Percentiles rank a stretch among this genome's conserved stretches.
phyloP scores from a whole-genome alignment of 2,329 filamentous ascomycete genomes.

The Escovopsis sp. region DNA sequence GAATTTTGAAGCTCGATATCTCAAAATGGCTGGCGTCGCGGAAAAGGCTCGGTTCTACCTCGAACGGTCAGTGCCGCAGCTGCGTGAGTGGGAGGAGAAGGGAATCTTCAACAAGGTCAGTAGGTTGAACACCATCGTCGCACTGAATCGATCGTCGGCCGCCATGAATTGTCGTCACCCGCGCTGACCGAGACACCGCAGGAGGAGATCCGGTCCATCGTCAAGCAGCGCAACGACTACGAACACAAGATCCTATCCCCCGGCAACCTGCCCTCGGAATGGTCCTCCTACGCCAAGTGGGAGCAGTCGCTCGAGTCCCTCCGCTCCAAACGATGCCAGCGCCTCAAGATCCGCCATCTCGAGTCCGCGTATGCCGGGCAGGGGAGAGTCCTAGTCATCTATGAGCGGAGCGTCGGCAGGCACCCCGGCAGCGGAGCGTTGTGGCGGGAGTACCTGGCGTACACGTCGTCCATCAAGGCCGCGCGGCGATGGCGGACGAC shows the following conservation, averaged over 20 bases:
- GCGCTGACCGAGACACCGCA: slow-evolving; percentile 18
- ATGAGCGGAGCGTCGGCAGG: slow-evolving; percentile 71
- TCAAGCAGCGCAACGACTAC: slow-evolving; percentile 81
- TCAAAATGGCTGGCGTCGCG: slow-evolving; percentile 61
- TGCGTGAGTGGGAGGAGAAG: slow-evolving; percentile 85
- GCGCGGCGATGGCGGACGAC: slow-evolving; percentile 50
- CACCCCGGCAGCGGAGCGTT: slow-evolving; percentile 69
- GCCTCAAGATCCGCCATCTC: slow-evolving; percentile 57
- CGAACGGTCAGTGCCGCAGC: slow-evolving; percentile 80
- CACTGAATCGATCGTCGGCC: background rate
- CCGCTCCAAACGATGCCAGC: slow-evolving; percentile 66
- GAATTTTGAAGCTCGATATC: background rate
- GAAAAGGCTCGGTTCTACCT: slow-evolving; percentile 94
- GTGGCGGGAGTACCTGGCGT: slow-evolving; percentile 85
- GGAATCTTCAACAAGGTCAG: slow-evolving; percentile 70
- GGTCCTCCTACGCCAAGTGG: slow-evolving; percentile 67
- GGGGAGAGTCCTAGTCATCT: slow-evolving; percentile 73
- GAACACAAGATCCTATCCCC: slow-evolving; percentile 82
- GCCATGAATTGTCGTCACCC: background rate
- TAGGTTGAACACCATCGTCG: background rate
- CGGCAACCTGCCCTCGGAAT: slow-evolving; percentile 62
- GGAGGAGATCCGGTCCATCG: slow-evolving; percentile 82
- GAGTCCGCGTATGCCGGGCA: slow-evolving; percentile 58
- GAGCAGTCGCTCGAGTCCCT: slow-evolving; percentile 58
- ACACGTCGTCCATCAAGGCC: slow-evolving; percentile 53